phyloP scores from a whole-genome alignment of 148 eudicot genomes.

The Vaccinium macrocarpon region DNA sequence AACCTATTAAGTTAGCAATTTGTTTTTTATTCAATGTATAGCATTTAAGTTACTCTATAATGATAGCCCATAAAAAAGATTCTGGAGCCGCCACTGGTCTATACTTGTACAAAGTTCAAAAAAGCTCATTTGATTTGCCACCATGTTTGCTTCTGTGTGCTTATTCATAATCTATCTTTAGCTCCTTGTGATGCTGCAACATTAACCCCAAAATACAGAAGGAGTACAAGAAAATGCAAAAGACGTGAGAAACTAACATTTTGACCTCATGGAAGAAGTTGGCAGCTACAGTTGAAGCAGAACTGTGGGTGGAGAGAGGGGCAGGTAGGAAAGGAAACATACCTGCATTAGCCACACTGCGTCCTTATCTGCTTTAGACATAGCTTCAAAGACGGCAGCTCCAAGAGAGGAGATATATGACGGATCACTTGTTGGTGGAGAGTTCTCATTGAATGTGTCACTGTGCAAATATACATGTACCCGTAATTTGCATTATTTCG shows the following conservation, averaged over 20 bases:
- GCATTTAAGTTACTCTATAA: no score
- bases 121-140: not conserved
- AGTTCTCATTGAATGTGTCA: conserved; percentile 96
- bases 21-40: no score
- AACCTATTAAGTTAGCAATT: no score
- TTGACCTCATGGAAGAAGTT: not conserved
- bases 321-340: conserved; percentile 23
- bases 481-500: not conserved
- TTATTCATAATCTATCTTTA: not conserved
- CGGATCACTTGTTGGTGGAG: conserved; percentile 91
- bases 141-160: not conserved
- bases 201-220: not conserved
- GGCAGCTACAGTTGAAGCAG: conserved; percentile 8
- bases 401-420: conserved; percentile 92
- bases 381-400: conserved; percentile 89
- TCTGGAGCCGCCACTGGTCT: no score
- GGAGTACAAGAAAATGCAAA: not conserved
- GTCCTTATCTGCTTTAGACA: conserved; percentile 76
- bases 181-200: not conserved
- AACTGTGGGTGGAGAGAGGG: not conserved
- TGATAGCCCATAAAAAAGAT: no score
- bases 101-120: not conserved
- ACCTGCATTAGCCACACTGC: conserved; percentile 99
- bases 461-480: conserved; percentile 31
- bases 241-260: conserved; percentile 5